Base-by-base conservation (phyloP, 106 monocot genomes). In the Xerophyta viscosa region DNA sequence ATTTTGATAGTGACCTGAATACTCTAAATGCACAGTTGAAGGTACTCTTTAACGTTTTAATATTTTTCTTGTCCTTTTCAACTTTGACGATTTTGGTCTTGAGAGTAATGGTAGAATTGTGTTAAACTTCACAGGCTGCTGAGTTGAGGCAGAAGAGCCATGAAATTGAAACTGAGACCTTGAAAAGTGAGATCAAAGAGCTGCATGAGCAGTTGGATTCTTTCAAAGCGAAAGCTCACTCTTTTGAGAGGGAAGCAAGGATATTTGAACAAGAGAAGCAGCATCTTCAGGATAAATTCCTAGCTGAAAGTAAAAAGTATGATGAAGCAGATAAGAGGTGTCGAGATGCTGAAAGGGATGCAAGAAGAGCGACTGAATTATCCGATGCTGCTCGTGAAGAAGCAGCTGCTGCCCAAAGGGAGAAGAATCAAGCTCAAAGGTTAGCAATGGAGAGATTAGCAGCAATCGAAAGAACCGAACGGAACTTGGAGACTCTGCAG, bases 221-320 rank as follows among this genome's bases (percentile, higher is more conserved):
- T 50, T 25, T 69, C 19, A 88, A 54, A 56, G 29, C 50, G 1
- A 76, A 69, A 56, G 64, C 71, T 62, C 74, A 78, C 29, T 78
- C 75, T 42, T 67, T 75, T 52, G 88, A 84, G 54, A 81, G 54
- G 41, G 81, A 94, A 66, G 61, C 66, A 3, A 61, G 47, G 65
- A 70, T 84, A 8, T 46, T 94, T 28, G 80, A 94, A 51, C 94
- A 94, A 68, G 88, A 94, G 58, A 88, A 76, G 54, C 73, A 66
- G 18, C 88, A 88, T 64, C 64, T 94, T 29, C 64, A 81, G 52
- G 94, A 94, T 33, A 94, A 84, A 55, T 84, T 76, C 48, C 46
- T 84, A 11, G 66, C 88, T 11, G 81, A 88, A 47, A 76, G 78
- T 29, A 94, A 81, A 58, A 80, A 81, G 29, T 81, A 75, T 54